A percentile compares a stretch with the other conserved stretches of the same genome.
Evolutionary conservation across 2,329 filamentous ascomycete genomes (phyloP).

Genomic region (Cladosporium sphaerospermum): DNA sequence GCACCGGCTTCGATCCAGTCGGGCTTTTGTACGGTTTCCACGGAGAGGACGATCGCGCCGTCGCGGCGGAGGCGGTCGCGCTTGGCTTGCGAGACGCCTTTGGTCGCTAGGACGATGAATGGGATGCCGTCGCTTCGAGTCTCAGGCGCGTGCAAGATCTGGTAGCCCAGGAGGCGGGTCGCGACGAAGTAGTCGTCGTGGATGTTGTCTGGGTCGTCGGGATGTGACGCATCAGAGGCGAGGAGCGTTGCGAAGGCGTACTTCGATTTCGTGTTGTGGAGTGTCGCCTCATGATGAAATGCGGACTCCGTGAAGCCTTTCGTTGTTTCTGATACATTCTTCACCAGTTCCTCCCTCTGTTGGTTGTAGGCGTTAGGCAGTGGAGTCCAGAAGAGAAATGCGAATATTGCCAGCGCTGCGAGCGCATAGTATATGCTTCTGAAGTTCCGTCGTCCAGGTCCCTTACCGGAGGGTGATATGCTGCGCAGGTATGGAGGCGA

Average conservation of each 20-base stretch:
- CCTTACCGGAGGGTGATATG: slow-evolving; percentile 2
- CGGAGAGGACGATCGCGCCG: slow-evolving; percentile 24
- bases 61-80: slow-evolving; percentile 23
- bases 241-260: slow-evolving; percentile 28
- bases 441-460: slow-evolving; percentile 6
- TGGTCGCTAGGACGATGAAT: slow-evolving; percentile 27
- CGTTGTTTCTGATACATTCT: slow-evolving; percentile 1
- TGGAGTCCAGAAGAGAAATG: slow-evolving; percentile 9
- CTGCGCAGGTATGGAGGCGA: slow-evolving; percentile 5
- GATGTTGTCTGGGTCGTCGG: slow-evolving; percentile 15
- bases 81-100: slow-evolving; percentile 21
- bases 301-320: not conserved
- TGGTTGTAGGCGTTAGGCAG: slow-evolving; percentile 6
- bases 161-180: slow-evolving; percentile 27
- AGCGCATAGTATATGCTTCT: not conserved
- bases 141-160: slow-evolving; percentile 27
- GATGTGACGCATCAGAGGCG: slow-evolving; percentile 13
- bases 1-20: slow-evolving; percentile 6
- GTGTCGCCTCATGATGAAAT: not conserved
- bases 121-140: slow-evolving; percentile 23
- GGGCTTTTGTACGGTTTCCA: slow-evolving; percentile 14
- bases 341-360: slow-evolving; percentile 9
- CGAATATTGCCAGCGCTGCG: slow-evolving; percentile 3
- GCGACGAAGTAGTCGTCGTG: slow-evolving; percentile 27
- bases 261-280: slow-evolving; percentile 13